Evolutionary conservation across 169 alveolate species (phyloP).

Genomic region (Plasmodium relictum): DNA sequence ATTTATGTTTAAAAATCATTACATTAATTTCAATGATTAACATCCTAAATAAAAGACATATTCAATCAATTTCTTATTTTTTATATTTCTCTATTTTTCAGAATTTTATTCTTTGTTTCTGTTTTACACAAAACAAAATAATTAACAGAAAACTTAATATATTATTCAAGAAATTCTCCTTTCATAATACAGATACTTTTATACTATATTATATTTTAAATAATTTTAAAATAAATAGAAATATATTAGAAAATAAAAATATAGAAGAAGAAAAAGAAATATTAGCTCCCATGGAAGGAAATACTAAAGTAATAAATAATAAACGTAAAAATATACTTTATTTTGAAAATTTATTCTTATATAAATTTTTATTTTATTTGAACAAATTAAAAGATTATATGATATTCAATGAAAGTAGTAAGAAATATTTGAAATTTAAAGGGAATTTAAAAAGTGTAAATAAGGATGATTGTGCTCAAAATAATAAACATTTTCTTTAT

Average conservation of each 20-base stretch:
- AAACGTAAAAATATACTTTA: not conserved
- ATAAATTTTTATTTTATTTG: constrained; percentile 25
- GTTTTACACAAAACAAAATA: constrained; percentile 33
- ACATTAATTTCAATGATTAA: constrained; percentile 52
- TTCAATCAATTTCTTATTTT: constrained; percentile 48
- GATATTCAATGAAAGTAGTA: constrained; percentile 46
- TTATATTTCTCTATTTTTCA: constrained; percentile 41
- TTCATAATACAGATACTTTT: constrained; percentile 56
- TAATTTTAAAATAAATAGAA: constrained; percentile 11
- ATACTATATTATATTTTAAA: constrained; percentile 17
- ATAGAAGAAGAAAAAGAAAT: not conserved
- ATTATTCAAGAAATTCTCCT: constrained; percentile 42
- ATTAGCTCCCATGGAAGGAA: not conserved
- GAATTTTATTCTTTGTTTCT: constrained; percentile 44
- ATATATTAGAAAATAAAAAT: not conserved
- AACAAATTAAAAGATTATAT: constrained; percentile 36
- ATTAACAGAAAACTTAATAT: constrained; percentile 37
- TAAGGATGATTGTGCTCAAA: not conserved
- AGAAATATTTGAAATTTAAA: constrained; percentile 21
- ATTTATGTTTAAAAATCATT: constrained; percentile 54
- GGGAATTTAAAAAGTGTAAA: constrained; percentile 5
- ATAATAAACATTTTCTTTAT: constrained; percentile 19
- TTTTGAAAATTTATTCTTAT: constrained; percentile 37
- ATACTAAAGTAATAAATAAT: not conserved
- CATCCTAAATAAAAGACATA: constrained; percentile 3